phyloP scores from a whole-genome alignment of 2,329 filamentous ascomycete genomes.

The Claviceps sp. region DNA sequence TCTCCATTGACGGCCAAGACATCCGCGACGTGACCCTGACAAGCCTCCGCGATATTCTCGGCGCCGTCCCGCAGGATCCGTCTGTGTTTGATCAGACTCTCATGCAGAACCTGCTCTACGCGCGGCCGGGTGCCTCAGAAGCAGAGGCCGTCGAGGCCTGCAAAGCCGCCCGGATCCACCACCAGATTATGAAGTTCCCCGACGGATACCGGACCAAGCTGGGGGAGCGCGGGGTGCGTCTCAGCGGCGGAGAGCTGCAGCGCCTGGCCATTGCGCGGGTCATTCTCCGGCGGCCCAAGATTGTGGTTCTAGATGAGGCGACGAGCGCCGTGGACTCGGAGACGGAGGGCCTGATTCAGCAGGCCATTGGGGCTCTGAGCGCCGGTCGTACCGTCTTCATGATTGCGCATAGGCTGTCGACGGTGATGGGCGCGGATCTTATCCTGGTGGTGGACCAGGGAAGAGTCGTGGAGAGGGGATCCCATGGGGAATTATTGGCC shows the following conservation, averaged over 20 bases:
- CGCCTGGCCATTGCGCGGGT: constrained; percentile 32
- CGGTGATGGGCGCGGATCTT: constrained; percentile 32
- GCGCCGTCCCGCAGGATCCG: constrained; percentile 52
- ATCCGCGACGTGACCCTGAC: constrained; percentile 44
- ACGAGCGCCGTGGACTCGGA: constrained; percentile 34
- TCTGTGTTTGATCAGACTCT: constrained; percentile 51
- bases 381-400: constrained; percentile 36
- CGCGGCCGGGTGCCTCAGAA: constrained; percentile 45
- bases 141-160: constrained; percentile 47
- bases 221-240: constrained; percentile 33
- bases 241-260: constrained; percentile 39
- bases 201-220: constrained; percentile 34
- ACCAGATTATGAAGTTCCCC: constrained; percentile 46
- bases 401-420: constrained; percentile 31
- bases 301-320: constrained; percentile 33
- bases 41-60: constrained; percentile 44
- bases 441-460: constrained; percentile 41
- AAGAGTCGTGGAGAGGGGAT: constrained; percentile 35
- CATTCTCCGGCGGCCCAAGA: constrained; percentile 14
- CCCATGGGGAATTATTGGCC: constrained; percentile 32
- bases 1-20: constrained; percentile 45
- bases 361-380: constrained; percentile 30
- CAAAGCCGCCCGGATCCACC: constrained; percentile 47
- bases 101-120: constrained; percentile 52
- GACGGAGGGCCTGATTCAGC: constrained; percentile 29